Evolutionary conservation across 495 filamentous ascomycete genomes (phyloP), one percentile per base, ranked within the genome.

Genomic region (Penicillium robsamsonii): DNA sequence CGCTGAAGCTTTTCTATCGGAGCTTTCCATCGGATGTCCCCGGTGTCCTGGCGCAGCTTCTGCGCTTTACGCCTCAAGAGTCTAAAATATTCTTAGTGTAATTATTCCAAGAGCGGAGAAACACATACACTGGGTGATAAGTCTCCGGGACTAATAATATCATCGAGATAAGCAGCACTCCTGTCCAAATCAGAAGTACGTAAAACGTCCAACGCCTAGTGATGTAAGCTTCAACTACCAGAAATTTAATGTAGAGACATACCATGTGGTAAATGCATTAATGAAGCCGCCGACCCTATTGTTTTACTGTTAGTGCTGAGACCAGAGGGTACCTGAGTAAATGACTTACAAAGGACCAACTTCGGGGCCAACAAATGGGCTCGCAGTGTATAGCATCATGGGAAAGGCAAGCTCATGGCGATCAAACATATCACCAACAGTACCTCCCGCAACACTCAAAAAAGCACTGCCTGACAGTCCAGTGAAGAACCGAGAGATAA

Each of bases 381-480:
- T 74, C 9, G 68, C 69, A n/a, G 91, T 90, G 64, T 92, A 96
- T 11, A 96, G 66, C 86, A 89, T 87, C 87, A 90, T 90, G 5
- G 87, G 87, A 31, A 80, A 78, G 52, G 83, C 84, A 48, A 97
- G 85, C 48, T 92, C 81, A 45, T 89, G 77, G 24, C 84, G 84
- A 15, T 75, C 75, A 69, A 97, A 97, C 72, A 97, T 73, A 68
- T 98, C 92, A 10, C 91, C 92, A 4, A 96, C 89, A 1, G 91
- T 96, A 1, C 92, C 93, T 27, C 94, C 93, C 4, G 92, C 88
- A 4, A 97, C 93, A 51, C 84, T 87, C 46, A 98, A 72, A 68
- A 98, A 97, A 2, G 93, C 92, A 57, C 84, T 88, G 7, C 94
- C 93, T 1, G 90, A 81, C 15, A 97, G 69, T 0, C 94, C 94